Percentiles rank a stretch among this genome's conserved stretches.
Conservation (phyloP, 2,329 filamentous ascomycete species). For the Gliomastix tumulicola region DNA sequence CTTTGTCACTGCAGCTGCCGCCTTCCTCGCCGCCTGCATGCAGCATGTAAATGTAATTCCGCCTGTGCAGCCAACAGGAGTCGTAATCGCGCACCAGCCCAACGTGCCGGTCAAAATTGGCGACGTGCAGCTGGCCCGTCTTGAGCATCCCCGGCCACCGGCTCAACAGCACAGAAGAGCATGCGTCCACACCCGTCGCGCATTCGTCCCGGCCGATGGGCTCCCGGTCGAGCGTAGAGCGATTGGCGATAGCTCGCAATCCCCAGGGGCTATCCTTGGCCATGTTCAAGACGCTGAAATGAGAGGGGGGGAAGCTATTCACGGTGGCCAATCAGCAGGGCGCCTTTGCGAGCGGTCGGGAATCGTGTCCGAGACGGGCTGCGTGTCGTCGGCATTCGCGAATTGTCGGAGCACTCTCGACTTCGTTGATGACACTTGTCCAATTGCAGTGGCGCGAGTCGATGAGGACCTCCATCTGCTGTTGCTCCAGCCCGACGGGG, state of each 20-base stretch:
- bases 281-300: not conserved
- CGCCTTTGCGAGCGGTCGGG: not conserved
- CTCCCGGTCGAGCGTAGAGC: not conserved
- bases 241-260: not conserved
- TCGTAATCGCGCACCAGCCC: not conserved
- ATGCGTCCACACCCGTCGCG: too few relatives aligned
- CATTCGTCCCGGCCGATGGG: too few relatives aligned
- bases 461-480: slow-evolving; percentile 43
- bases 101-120: not conserved
- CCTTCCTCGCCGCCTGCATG: not conserved
- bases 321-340: not conserved
- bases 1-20: not conserved
- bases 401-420: not conserved
- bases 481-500: slow-evolving; percentile 79
- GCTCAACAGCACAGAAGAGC: too few relatives aligned
- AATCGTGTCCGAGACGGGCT: not conserved
- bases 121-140: too few relatives aligned
- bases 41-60: not conserved
- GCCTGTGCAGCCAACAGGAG: not conserved
- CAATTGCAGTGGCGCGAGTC: not conserved
- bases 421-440: not conserved
- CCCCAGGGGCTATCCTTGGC: not conserved
- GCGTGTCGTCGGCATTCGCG: not conserved
- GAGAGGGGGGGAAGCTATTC: not conserved
- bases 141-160: too few relatives aligned